Evolutionary conservation across 2,329 filamentous ascomycete genomes (phyloP).

Genomic region (Aotearoamyces nothofagi): DNA sequence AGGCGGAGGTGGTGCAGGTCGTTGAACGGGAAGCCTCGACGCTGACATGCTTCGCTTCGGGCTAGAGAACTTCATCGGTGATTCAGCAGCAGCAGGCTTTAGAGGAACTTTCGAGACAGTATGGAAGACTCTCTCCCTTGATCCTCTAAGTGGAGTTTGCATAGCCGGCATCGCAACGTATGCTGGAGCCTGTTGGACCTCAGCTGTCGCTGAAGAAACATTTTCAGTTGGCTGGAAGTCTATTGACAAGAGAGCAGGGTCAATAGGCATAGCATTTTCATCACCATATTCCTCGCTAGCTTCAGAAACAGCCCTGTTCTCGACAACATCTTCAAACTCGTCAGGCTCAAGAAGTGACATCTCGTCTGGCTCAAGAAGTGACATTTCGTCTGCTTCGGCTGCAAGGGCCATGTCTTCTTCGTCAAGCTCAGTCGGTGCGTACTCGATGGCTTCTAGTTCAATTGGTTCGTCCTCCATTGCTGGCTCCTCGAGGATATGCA

Average conservation of each 20-base stretch:
- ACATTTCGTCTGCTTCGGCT: conserved; percentile 44
- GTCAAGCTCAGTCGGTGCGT: conserved; percentile 32
- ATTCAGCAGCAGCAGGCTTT: conserved; percentile 43
- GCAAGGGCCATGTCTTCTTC: conserved; percentile 42
- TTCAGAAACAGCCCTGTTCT: conserved; percentile 37
- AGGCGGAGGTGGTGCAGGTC: conserved; percentile 19
- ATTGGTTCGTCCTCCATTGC: conserved; percentile 16
- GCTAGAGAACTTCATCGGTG: conserved; percentile 22
- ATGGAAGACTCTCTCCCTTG: conserved; percentile 42
- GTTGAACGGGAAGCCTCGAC: conserved; percentile 25
- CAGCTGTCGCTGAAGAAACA: conserved; percentile 2
- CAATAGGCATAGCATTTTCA: conserved; percentile 44
- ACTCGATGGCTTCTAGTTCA: conserved; percentile 21
- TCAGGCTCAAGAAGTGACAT: conserved; percentile 37
- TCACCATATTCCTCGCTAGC: conserved; percentile 52
- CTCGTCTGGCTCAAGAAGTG: conserved; percentile 33
- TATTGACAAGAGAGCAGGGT: conserved; percentile 36
- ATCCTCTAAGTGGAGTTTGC: conserved; percentile 39
- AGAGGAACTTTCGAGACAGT: conserved; percentile 67
- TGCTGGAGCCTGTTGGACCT: conserved; percentile 14
- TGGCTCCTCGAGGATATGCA: conserved; percentile 29
- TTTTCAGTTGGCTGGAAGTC: conserved; percentile 34
- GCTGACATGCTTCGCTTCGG: conserved; percentile 26
- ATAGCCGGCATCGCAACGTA: conserved; percentile 13
- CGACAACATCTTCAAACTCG: conserved; percentile 1